Percentiles rank a stretch among this genome's conserved stretches.
Conservation (phyloP, 495 filamentous ascomycete genomes). For the Penicillium dipodomyicola region DNA sequence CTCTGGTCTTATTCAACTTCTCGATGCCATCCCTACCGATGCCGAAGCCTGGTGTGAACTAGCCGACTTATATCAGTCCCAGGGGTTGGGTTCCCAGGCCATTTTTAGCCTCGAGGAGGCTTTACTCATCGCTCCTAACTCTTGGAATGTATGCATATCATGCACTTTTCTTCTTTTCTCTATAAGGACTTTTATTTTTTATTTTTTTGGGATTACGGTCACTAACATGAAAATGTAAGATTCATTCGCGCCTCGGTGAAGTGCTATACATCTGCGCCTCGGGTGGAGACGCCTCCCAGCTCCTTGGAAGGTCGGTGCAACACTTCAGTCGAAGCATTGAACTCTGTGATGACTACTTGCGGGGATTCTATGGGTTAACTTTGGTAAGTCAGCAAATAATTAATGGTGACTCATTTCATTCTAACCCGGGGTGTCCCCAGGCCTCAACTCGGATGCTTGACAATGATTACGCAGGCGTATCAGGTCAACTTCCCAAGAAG, state of each 20-base stretch:
- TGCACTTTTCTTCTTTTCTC: background rate
- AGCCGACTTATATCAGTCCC: slow-evolving; percentile 74
- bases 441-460: slow-evolving; percentile 26
- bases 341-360: slow-evolving; percentile 86
- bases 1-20: slow-evolving; percentile 64
- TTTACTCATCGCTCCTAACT: slow-evolving; percentile 81
- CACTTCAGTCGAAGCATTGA: slow-evolving; percentile 88
- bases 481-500: slow-evolving; percentile 33
- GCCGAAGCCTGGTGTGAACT: slow-evolving; percentile 94
- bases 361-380: slow-evolving; percentile 88
- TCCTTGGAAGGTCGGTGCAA: slow-evolving; percentile 68
- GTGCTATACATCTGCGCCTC: slow-evolving; percentile 67
- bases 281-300: slow-evolving; percentile 43
- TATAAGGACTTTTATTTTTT: background rate
- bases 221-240: slow-evolving; percentile 41
- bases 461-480: slow-evolving; percentile 12
- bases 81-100: slow-evolving; percentile 75
- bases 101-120: slow-evolving; percentile 90
- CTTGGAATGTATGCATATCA: slow-evolving; percentile 74
- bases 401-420: background rate
- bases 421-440: slow-evolving; percentile 8
- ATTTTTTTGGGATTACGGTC: background rate
- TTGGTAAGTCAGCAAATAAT: slow-evolving; percentile 51
- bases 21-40: slow-evolving; percentile 85
- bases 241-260: slow-evolving; percentile 87